phyloP scores from a whole-genome alignment of 257 asterid species.

The Mitragyna speciosa region DNA sequence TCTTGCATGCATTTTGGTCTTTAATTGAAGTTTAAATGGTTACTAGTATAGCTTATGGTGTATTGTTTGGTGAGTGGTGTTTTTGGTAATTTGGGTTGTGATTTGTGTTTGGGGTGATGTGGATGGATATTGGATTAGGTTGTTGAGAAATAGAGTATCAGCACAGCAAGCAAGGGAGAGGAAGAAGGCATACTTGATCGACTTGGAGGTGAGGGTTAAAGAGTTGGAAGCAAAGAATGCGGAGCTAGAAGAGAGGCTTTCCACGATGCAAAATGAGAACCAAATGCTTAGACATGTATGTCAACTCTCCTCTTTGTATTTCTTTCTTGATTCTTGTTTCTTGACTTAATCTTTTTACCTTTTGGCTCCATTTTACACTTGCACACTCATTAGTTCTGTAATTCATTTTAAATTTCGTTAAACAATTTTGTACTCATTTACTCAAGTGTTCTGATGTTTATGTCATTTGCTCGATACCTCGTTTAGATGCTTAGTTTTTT shows the following conservation, averaged over 20 bases:
- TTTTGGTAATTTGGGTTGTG: constrained; percentile 12
- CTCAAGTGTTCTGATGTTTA: neutral
- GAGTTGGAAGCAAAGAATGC: constrained; percentile 90
- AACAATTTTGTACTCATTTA: constrained; percentile 5
- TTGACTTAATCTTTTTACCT: neutral
- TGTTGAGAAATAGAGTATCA: constrained; percentile 97
- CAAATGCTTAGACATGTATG: constrained; percentile 97
- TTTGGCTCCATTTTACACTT: neutral
- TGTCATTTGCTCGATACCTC: neutral
- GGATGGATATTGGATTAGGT: constrained; percentile 36
- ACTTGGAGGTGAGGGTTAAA: constrained; percentile 83
- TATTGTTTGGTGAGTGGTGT: neutral
- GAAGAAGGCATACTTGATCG: constrained; percentile 91
- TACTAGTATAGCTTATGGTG: neutral
- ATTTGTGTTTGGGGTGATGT: constrained; percentile 6
- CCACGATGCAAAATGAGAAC: constrained; percentile 92
- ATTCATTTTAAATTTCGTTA: neutral
- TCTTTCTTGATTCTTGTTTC: neutral
- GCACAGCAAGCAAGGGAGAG: constrained; percentile 99
- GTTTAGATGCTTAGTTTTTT: too few species aligned
- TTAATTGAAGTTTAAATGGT: too few species aligned
- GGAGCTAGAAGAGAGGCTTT: constrained; percentile 91
- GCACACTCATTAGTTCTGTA: neutral
- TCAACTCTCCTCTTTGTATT: neutral
- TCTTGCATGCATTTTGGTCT: neutral